phyloP scores from a whole-genome alignment of 208 protist genomes.

The Leishmania guyanensis region DNA sequence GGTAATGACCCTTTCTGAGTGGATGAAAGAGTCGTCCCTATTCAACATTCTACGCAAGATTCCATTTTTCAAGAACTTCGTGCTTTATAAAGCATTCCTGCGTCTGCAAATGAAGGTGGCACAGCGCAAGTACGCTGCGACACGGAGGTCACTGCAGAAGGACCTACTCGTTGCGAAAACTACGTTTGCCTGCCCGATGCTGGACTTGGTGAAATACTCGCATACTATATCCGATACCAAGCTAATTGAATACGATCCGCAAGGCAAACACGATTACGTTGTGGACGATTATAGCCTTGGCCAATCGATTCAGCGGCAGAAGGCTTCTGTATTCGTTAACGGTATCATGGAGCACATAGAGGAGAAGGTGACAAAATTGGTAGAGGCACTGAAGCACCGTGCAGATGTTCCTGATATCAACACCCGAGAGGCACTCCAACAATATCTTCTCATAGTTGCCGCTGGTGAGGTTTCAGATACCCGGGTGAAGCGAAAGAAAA shows the following conservation, averaged over 20 bases:
- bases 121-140: constrained; percentile 75
- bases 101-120: constrained; percentile 79
- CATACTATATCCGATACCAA: constrained; percentile 77
- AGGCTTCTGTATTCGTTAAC: constrained; percentile 54
- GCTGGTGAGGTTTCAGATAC: constrained; percentile 25
- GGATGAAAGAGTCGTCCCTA: constrained; percentile 91
- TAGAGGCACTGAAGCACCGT: constrained; percentile 74
- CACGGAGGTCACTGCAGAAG: constrained; percentile 62
- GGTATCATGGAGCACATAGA: constrained; percentile 82
- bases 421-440: constrained; percentile 89
- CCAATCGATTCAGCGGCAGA: constrained; percentile 79
- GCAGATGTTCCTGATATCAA: constrained; percentile 93
- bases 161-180: constrained; percentile 86
- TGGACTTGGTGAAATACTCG: constrained; percentile 82
- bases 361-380: constrained; percentile 79
- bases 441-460: constrained; percentile 89
- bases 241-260: constrained; percentile 80
- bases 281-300: constrained; percentile 82
- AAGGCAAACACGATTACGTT: constrained; percentile 89
- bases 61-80: constrained; percentile 92
- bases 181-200: constrained; percentile 79
- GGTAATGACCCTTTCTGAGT: constrained; percentile 91
- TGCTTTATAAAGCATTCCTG: constrained; percentile 92
- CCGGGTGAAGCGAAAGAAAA: constrained; percentile 73
- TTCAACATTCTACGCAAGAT: constrained; percentile 94